A percentile compares a stretch with the other conserved stretches of the same genome.
Conservation (phyloP, 2,329 filamentous ascomycete genomes). For the Talaromyces sp. region DNA sequence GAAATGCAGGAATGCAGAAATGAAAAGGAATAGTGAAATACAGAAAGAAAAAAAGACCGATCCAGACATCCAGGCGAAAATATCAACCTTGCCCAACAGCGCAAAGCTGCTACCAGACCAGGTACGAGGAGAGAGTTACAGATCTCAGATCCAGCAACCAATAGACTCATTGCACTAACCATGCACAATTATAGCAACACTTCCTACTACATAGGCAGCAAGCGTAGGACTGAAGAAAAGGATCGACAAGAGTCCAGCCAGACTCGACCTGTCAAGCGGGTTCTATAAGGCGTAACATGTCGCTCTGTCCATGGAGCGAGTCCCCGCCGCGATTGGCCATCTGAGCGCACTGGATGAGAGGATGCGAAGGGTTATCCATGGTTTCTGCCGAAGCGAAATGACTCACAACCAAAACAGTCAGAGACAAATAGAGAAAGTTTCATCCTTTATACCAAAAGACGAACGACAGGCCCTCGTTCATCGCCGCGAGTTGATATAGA, state of each 20-base stretch:
- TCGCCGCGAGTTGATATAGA: neutral
- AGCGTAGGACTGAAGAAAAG: neutral
- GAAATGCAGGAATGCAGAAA: neutral
- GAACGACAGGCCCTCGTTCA: neutral
- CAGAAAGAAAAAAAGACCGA: constrained; percentile 1
- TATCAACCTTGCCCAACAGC: neutral
- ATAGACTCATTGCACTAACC: neutral
- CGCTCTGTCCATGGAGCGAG: neutral
- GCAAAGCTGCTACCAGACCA: neutral
- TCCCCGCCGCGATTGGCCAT: neutral
- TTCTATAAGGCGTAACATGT: neutral
- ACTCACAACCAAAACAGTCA: neutral
- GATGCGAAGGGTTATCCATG: neutral
- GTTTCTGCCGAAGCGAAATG: neutral
- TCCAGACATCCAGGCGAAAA: neutral
- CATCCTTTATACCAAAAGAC: neutral
- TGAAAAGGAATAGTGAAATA: neutral
- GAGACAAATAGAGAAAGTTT: neutral
- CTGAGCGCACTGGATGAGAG: no score
- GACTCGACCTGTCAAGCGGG: neutral
- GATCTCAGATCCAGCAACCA: neutral
- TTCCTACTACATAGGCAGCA: neutral
- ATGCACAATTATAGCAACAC: constrained; percentile 7
- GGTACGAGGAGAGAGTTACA: neutral
- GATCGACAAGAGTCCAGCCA: neutral